Percentiles rank a stretch among this genome's conserved stretches.
Evolutionary conservation across 306 rosid species (phyloP).

Genomic region (Fagus sylvatica): DNA sequence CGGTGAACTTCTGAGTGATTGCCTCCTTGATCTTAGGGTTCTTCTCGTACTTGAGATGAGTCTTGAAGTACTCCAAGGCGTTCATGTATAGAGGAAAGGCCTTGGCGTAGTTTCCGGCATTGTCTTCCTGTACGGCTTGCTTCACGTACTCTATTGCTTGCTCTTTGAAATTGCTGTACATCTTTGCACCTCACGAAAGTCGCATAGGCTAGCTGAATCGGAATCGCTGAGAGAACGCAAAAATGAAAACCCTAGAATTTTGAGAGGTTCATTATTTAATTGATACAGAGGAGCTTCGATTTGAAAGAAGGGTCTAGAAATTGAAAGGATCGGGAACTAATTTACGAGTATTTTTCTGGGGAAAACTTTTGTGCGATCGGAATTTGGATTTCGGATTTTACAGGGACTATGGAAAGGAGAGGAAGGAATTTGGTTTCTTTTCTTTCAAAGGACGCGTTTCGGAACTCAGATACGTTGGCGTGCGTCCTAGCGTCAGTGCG

Average conservation of each 20-base stretch:
- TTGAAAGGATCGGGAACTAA: not conserved
- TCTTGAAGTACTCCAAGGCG: constrained; percentile 92
- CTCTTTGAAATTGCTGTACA: constrained; percentile 99
- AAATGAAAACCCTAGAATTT: constrained; percentile 40
- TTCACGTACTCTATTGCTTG: constrained; percentile 97
- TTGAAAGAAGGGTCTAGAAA: not conserved
- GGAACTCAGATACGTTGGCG: not conserved
- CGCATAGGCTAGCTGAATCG: constrained; percentile 25
- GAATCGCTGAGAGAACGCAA: not conserved
- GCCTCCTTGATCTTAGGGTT: constrained; percentile 96
- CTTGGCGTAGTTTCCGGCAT: constrained; percentile 89
- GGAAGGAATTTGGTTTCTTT: not conserved
- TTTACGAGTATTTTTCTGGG: not conserved
- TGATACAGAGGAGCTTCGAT: not conserved
- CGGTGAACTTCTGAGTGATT: constrained; percentile 92
- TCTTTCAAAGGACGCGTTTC: constrained; percentile 28
- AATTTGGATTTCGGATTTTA: not conserved
- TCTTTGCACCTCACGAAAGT: constrained; percentile 30
- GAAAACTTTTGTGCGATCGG: not conserved
- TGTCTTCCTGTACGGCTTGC: constrained; percentile 95
- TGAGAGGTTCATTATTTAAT: constrained; percentile 1
- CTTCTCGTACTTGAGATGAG: constrained; percentile 95
- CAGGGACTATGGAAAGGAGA: not conserved
- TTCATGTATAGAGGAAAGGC: constrained; percentile 96
- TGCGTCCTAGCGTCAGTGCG: no score